Percentiles rank a stretch among this genome's conserved stretches.
Conservation (phyloP, 2,329 filamentous ascomycete genomes). For the Macrophomina phaseolina region DNA sequence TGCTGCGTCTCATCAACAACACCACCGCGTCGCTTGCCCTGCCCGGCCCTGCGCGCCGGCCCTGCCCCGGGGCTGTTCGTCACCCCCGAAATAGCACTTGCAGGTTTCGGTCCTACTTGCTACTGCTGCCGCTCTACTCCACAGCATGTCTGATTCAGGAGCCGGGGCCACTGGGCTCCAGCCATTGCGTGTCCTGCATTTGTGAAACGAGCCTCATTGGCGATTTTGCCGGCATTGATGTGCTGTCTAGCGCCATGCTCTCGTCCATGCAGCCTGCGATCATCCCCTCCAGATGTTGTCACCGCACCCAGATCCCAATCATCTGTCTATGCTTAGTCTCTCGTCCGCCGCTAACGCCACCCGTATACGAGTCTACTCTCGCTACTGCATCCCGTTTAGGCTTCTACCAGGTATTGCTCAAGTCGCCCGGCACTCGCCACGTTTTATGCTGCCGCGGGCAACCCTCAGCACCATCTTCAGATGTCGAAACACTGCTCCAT, state of each 20-base stretch:
- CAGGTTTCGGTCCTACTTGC: background rate
- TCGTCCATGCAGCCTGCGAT: background rate
- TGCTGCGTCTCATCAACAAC: slow-evolving; percentile 2
- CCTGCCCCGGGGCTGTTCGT: background rate
- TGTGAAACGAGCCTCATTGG: slow-evolving; percentile 17
- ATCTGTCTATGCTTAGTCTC: background rate
- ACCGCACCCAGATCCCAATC: background rate
- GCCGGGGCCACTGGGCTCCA: slow-evolving; percentile 1
- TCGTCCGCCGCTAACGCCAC: background rate
- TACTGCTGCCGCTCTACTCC: background rate
- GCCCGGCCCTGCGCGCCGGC: background rate
- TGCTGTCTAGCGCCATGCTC: slow-evolving; percentile 18
- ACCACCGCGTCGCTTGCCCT: background rate
- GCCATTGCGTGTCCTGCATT: slow-evolving; percentile 11
- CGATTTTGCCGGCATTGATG: slow-evolving; percentile 4
- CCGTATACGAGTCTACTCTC: background rate
- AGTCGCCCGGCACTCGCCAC: background rate
- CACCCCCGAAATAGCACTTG: background rate
- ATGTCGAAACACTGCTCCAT: too few relatives aligned
- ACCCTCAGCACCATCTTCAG: background rate
- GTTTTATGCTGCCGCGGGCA: background rate
- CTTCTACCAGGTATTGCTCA: background rate
- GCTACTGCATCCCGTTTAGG: background rate
- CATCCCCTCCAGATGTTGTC: background rate
- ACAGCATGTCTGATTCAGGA: slow-evolving; percentile 8